Evolutionary conservation across 1,284 basidiomycete species (phyloP).

Genomic region (Cryptococcus sp.): DNA sequence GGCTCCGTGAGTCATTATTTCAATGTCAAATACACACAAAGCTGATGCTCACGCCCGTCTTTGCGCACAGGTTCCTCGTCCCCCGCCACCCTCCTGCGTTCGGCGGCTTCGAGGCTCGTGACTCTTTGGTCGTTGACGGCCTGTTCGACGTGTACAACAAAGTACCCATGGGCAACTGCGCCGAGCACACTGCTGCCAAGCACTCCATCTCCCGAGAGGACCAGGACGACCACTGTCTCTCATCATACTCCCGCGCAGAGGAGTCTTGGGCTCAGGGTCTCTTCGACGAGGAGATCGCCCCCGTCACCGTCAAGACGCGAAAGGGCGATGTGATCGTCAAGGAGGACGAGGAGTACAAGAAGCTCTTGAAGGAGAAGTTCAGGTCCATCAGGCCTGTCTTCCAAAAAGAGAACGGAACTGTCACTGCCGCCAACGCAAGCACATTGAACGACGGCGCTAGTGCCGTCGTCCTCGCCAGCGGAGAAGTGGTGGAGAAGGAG

Average conservation of each 20-base stretch:
- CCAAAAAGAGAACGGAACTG: slow-evolving; percentile 79
- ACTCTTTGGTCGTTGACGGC: slow-evolving; percentile 89
- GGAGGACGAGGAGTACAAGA: slow-evolving; percentile 98
- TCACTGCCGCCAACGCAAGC: slow-evolving; percentile 96
- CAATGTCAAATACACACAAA: too few species aligned
- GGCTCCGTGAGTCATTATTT: slow-evolving; percentile 78
- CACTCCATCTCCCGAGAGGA: slow-evolving; percentile 79
- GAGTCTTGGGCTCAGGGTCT: slow-evolving; percentile 83
- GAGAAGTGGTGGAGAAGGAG: slow-evolving; percentile 83
- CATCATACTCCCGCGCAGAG: slow-evolving; percentile 91
- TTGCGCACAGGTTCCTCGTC: slow-evolving; percentile 72
- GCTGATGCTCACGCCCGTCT: not conserved
- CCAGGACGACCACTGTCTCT: slow-evolving; percentile 86
- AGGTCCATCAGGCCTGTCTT: slow-evolving; percentile 84
- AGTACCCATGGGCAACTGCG: slow-evolving; percentile 95
- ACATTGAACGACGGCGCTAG: slow-evolving; percentile 97
- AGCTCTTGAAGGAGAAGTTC: slow-evolving; percentile 89
- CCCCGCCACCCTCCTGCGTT: slow-evolving; percentile 85
- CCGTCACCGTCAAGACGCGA: slow-evolving; percentile 90
- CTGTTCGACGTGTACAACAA: slow-evolving; percentile 96
- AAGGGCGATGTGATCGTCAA: slow-evolving; percentile 86
- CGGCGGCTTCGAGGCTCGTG: slow-evolving; percentile 83
- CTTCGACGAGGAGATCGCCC: slow-evolving; percentile 87
- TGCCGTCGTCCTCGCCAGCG: slow-evolving; percentile 89
- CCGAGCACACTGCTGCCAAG: slow-evolving; percentile 83